These are phyloP conservation scores for Taiozyma sp. DNA, from an alignment of 1,139 yeast species.

Conservation along the genomic window DNA sequence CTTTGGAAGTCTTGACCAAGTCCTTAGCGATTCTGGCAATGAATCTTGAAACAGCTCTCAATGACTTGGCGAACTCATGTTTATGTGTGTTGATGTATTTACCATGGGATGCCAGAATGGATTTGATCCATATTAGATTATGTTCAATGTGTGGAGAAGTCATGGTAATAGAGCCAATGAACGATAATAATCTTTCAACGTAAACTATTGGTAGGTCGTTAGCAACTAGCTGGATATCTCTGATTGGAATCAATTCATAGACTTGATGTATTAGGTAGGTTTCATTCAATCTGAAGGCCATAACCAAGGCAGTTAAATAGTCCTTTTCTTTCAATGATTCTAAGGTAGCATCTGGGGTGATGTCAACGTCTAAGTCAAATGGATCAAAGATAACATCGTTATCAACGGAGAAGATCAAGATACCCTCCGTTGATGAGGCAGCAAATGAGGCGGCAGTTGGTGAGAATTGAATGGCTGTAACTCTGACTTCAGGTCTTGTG, in stretches of 20 bases:
- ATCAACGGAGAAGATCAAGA: slow-evolving; percentile 78
- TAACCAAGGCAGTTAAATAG: slow-evolving; percentile 75
- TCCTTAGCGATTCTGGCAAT: slow-evolving; percentile 74
- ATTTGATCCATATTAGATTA: slow-evolving; percentile 75
- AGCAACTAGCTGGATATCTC: slow-evolving; percentile 64
- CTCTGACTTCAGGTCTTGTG: slow-evolving; percentile 75
- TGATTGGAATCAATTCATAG: slow-evolving; percentile 72
- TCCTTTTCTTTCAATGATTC: slow-evolving; percentile 65
- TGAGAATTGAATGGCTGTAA: slow-evolving; percentile 72
- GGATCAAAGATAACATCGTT: slow-evolving; percentile 82
- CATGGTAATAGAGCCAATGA: slow-evolving; percentile 65
- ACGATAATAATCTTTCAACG: slow-evolving; percentile 59
- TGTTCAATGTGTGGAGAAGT: slow-evolving; percentile 87
- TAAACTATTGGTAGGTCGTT: slow-evolving; percentile 74
- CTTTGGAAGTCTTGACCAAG: slow-evolving; percentile 49
- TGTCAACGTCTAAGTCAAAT: slow-evolving; percentile 87
- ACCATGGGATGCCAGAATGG: slow-evolving; percentile 71
- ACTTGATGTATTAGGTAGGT: slow-evolving; percentile 64
- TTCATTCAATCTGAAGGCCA: slow-evolving; percentile 94
- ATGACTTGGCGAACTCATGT: slow-evolving; percentile 58
- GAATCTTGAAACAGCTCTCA: slow-evolving; percentile 74
- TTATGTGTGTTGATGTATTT: slow-evolving; percentile 60
- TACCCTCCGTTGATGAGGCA: slow-evolving; percentile 94
- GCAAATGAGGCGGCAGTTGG: slow-evolving; percentile 93
- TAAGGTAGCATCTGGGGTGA: slow-evolving; percentile 75